Percentiles rank a stretch among this genome's conserved stretches.
Conservation (phyloP, 352 stramenopile genomes). For the Globisporangium splendens region DNA sequence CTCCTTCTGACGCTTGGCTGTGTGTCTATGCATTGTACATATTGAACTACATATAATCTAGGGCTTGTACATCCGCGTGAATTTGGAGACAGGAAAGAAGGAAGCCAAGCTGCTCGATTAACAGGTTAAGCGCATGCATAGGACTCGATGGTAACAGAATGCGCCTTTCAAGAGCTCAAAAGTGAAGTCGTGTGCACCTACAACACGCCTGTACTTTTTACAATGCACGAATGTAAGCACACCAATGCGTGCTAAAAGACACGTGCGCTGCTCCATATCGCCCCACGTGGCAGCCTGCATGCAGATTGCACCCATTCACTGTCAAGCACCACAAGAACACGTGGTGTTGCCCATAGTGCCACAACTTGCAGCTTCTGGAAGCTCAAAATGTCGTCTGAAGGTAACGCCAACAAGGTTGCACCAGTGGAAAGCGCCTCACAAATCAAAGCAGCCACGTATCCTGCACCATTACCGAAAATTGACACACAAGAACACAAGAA, state of each 20-base stretch:
- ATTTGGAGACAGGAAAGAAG: conserved; percentile 54
- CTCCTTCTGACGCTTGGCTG: neutral
- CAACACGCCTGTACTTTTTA: no score
- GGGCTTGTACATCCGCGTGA: conserved; percentile 59
- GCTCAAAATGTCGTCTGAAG: conserved; percentile 4
- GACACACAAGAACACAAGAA: conserved; percentile 3
- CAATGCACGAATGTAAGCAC: no score
- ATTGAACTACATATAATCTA: no score
- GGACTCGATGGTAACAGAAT: no score
- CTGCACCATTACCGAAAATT: conserved; percentile 5
- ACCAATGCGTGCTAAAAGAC: no score
- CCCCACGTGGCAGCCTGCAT: neutral
- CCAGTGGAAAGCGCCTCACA: neutral
- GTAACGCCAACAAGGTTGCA: neutral
- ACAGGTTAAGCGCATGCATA: no score
- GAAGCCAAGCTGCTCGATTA: conserved; percentile 54
- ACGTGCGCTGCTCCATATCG: no score
- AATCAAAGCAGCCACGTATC: conserved; percentile 8
- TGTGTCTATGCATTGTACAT: no score
- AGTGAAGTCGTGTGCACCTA: no score
- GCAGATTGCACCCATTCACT: neutral
- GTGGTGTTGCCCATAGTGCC: neutral
- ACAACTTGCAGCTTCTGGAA: neutral
- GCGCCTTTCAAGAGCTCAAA: no score
- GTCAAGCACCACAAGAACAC: conserved; percentile 4